These are phyloP conservation scores for Rauvolfia tetraphylla DNA, from an alignment of 257 asterid species.

Conservation along the genomic window DNA sequence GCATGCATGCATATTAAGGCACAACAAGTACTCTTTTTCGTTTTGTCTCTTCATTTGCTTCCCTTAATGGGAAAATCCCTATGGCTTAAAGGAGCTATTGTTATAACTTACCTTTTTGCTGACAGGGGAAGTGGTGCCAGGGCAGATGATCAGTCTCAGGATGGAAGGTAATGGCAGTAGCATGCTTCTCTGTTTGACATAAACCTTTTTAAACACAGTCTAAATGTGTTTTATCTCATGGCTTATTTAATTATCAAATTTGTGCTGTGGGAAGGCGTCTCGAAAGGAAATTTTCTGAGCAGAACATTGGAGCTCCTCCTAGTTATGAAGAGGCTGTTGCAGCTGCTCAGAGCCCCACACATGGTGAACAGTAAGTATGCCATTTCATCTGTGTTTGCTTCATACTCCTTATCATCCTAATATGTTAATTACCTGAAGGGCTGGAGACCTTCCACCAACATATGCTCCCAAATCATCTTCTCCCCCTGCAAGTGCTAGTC, in stretches of 20 bases:
- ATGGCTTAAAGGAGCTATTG: neutral
- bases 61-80: neutral
- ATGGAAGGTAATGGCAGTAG: slow-evolving; percentile 60
- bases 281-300: slow-evolving; percentile 64
- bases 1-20: neutral
- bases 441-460: slow-evolving; percentile 56
- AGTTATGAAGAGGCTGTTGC: slow-evolving; percentile 80
- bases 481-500: slow-evolving; percentile 51
- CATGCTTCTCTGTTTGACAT: neutral
- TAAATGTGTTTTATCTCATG: neutral
- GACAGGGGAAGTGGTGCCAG: slow-evolving; percentile 69
- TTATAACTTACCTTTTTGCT: slow-evolving; percentile 4
- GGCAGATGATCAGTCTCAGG: slow-evolving; percentile 72
- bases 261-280: slow-evolving; percentile 42
- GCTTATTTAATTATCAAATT: slow-evolving; percentile 22
- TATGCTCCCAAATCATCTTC: slow-evolving; percentile 62
- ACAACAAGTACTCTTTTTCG: neutral
- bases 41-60: neutral
- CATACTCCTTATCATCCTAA: slow-evolving; percentile 24
- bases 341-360: slow-evolving; percentile 64
- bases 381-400: slow-evolving; percentile 17
- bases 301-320: slow-evolving; percentile 73
- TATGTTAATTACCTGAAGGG: slow-evolving; percentile 40
- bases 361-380: slow-evolving; percentile 57
- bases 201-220: neutral